Percentiles rank a stretch among this genome's conserved stretches.
Evolutionary conservation across 148 eudicot species (phyloP).

Genomic region (Vaccinium darrowii): DNA sequence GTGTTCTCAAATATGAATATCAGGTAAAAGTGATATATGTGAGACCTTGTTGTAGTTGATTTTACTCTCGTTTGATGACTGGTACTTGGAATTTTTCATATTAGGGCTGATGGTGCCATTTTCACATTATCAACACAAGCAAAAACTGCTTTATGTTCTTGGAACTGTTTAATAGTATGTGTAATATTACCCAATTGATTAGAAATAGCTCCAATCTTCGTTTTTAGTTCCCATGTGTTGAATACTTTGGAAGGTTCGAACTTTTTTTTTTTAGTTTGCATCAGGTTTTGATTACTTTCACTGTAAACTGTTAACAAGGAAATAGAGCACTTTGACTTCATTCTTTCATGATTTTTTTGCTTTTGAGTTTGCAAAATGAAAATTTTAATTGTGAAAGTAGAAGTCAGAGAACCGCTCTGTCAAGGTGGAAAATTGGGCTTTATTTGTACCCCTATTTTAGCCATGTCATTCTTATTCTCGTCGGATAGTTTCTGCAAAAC

Average conservation of each 20-base stretch:
- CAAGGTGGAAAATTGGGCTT: background rate
- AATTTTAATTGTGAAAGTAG: background rate
- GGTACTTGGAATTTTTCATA: background rate
- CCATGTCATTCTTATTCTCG: background rate
- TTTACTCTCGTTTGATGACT: background rate
- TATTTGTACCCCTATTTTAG: background rate
- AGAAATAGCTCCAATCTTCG: background rate
- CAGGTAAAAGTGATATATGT: background rate
- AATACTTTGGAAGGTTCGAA: background rate
- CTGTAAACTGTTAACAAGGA: background rate
- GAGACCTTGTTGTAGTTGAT: background rate
- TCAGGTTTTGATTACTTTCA: background rate
- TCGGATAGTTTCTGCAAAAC: background rate
- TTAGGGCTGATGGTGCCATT: slow-evolving; percentile 1
- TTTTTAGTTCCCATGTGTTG: background rate
- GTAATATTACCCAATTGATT: background rate
- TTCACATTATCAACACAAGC: background rate
- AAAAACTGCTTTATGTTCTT: background rate
- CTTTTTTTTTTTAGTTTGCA: background rate
- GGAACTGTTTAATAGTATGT: background rate
- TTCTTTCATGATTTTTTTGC: background rate
- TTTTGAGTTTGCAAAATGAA: background rate
- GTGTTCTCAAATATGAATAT: background rate
- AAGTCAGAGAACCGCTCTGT: background rate
- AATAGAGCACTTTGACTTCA: background rate